These are phyloP conservation scores for Vaccinium darrowii DNA, from an alignment of 148 eudicot genomes.

Conservation along the genomic window DNA sequence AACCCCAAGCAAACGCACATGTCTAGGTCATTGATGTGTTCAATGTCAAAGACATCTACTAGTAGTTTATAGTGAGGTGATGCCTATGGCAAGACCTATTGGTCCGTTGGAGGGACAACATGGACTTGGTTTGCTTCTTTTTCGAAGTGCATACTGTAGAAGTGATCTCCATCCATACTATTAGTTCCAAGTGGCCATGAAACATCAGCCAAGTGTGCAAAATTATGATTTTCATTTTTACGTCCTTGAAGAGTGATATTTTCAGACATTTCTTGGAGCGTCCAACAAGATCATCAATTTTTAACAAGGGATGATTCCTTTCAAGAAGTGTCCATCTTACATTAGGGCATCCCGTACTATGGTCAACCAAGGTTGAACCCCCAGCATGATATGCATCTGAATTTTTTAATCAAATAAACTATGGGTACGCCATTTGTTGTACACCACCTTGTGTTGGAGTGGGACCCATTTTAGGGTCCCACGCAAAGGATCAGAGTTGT, in stretches of 20 bases:
- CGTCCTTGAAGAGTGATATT: too few relatives aligned
- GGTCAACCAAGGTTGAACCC: background rate
- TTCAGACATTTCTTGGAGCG: too few relatives aligned
- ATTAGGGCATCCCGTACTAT: background rate
- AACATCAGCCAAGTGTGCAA: too few relatives aligned
- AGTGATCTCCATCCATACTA: background rate
- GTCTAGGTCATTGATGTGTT: background rate
- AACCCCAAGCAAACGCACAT: background rate
- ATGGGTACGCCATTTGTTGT: too few relatives aligned
- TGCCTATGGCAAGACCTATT: background rate
- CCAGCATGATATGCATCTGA: conserved; percentile 3
- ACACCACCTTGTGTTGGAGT: too few relatives aligned
- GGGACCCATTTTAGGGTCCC: too few relatives aligned
- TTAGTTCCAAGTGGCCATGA: background rate
- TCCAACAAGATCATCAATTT: too few relatives aligned
- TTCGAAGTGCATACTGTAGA: background rate
- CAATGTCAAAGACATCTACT: background rate
- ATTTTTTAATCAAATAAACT: background rate
- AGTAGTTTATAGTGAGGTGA: background rate
- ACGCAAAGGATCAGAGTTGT: too few relatives aligned
- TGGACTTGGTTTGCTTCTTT: background rate
- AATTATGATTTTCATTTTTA: too few relatives aligned
- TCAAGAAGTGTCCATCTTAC: background rate
- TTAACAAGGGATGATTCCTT: too few relatives aligned
- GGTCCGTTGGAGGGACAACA: background rate